Evolutionary conservation across 495 filamentous ascomycete species (phyloP), one percentile per base, ranked within the genome.

Genomic region (Daldinia grandis): DNA sequence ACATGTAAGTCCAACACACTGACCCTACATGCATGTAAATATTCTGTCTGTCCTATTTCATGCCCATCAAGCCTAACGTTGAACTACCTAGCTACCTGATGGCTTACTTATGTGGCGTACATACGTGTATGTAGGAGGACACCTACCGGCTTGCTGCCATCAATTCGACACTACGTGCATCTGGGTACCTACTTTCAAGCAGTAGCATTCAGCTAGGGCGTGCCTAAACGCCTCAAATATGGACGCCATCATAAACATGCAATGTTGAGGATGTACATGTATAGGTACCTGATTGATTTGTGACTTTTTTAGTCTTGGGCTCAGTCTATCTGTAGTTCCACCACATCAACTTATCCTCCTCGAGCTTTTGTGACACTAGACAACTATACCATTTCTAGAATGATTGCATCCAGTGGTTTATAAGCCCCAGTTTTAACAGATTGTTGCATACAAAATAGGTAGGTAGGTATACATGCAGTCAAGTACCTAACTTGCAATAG

Each of bases 291-390:
- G 14, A 35, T 14, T 10, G 1, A 35, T 35, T 35, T 3, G 10
- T 35, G 33, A 35, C 10, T 35, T 35, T 35, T 35, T 14, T 35
- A 35, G 12, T 35, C 33, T 35, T 35, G 33, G 33, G 31, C 19
- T 47, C 42, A 21, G 42, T 24, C 19, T 21, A 47, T 24, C 42
- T 47, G 7, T 9, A 60, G 65, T 68, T 62, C 33, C 65, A 68
- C 58, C 14, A 49, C 44, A 53, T 70, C 37, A 24, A 61, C 60
- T 70, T 56, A 61, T 64, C 67, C 67, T 65, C 64, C 49, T 42
- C 37, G 38, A 60, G 37, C 56, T 51, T 56, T 31, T 70, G 67
- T 64, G 54, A 40, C 31, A 47, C 49, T 35, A 12, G 30, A 21
- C 0, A 5, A 53, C 15, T 27, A 35, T 35, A 35, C 33, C 33